phyloP scores from a whole-genome alignment of 2,329 filamentous ascomycete genomes.

The Fusarium armeniacum region DNA sequence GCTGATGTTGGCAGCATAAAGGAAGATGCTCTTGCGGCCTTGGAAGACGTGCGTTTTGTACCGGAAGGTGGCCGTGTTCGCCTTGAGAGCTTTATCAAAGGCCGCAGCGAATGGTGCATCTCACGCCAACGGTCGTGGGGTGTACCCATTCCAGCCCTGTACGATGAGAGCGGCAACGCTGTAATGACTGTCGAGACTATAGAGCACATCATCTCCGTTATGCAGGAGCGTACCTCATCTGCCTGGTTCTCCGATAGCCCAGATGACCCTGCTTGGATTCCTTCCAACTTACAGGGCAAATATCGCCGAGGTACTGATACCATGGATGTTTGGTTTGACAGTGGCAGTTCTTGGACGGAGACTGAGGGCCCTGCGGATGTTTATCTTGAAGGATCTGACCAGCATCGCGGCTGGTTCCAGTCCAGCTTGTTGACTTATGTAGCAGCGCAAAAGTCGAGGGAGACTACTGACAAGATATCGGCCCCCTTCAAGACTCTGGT shows the following conservation, averaged over 20 bases:
- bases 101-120: slow-evolving; percentile 96
- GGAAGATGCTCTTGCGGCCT: slow-evolving; percentile 74
- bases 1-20: slow-evolving; percentile 91
- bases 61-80: slow-evolving; percentile 80
- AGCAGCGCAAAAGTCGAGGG: slow-evolving; percentile 67
- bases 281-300: slow-evolving; percentile 69
- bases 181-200: slow-evolving; percentile 85
- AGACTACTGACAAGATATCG: slow-evolving; percentile 47
- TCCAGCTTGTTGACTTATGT: slow-evolving; percentile 92
- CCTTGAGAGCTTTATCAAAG: slow-evolving; percentile 87
- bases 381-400: slow-evolving; percentile 94
- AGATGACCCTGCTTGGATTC: slow-evolving; percentile 84
- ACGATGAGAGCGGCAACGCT: slow-evolving; percentile 78
- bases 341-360: slow-evolving; percentile 90
- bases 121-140: slow-evolving; percentile 97
- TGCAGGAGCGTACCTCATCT: slow-evolving; percentile 84
- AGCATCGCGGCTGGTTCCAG: slow-evolving; percentile 99
- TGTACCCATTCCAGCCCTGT: slow-evolving; percentile 93
- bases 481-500: slow-evolving; percentile 90
- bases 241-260: slow-evolving; percentile 91
- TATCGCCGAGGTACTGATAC: slow-evolving; percentile 89
- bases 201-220: slow-evolving; percentile 84
- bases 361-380: slow-evolving; percentile 76
- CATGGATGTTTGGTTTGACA: slow-evolving; percentile 99
- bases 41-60: slow-evolving; percentile 82